These are phyloP conservation scores for Geranomyces michiganensis DNA, from an alignment of 192 early-diverging fungal genomes.

Conservation along the genomic window DNA sequence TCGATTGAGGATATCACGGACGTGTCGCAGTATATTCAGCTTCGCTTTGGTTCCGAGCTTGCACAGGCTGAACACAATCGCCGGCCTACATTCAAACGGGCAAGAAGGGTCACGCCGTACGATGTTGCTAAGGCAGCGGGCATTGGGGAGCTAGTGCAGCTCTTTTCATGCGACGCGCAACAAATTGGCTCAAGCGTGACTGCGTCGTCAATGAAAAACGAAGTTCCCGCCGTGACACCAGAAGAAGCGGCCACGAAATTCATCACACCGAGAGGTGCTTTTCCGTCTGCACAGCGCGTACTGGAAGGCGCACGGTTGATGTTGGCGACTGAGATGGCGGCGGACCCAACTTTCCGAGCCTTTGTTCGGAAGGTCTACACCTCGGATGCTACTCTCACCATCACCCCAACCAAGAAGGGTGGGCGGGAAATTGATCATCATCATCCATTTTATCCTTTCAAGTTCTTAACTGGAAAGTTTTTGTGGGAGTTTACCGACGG, in stretches of 20 bases:
- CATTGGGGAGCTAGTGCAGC: conserved; percentile 50
- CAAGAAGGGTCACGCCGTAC: conserved; percentile 47
- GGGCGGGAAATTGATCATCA: conserved; percentile 71
- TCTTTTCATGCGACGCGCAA: conserved; percentile 47
- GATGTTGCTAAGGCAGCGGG: conserved; percentile 45
- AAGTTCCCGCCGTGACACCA: conserved; percentile 40
- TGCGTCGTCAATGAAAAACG: background rate
- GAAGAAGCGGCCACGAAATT: conserved; percentile 58
- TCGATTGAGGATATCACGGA: conserved; percentile 48
- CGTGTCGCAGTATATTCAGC: conserved; percentile 54
- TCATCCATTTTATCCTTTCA: conserved; percentile 83
- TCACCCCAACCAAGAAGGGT: conserved; percentile 83
- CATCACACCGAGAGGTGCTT: conserved; percentile 37
- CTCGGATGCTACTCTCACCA: conserved; percentile 67
- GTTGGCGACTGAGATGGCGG: conserved; percentile 74
- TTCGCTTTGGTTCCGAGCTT: conserved; percentile 47
- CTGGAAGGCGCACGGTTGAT: conserved; percentile 70
- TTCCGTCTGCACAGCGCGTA: conserved; percentile 55
- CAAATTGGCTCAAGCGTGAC: conserved; percentile 17
- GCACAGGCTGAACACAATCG: conserved; percentile 44
- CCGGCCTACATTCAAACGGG: conserved; percentile 43
- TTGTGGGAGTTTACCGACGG: conserved; percentile 69
- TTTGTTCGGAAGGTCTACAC: conserved; percentile 75
- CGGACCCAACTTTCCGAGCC: conserved; percentile 76
- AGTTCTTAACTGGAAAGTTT: conserved; percentile 81